Evolutionary conservation across 208 protist species (phyloP).

Genomic region (Herpetomonas muscarum): DNA sequence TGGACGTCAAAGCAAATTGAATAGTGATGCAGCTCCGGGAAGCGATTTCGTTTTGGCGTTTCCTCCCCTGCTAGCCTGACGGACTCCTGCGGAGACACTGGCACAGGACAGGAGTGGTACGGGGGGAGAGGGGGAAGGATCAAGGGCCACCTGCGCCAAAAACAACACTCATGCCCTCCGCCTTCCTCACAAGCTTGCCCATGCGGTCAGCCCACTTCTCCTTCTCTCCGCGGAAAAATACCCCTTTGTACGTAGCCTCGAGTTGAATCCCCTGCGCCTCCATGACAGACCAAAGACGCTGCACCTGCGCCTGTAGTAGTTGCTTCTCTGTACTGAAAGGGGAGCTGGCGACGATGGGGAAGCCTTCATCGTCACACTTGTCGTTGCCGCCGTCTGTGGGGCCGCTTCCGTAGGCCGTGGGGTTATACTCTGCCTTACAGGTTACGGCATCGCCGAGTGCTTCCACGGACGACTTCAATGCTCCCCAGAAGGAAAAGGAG

Average conservation of each 20-base stretch:
- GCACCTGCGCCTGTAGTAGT: slow-evolving; percentile 37
- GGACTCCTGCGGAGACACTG: too few relatives aligned
- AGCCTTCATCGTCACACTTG: slow-evolving; percentile 26
- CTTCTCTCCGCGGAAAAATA: slow-evolving; percentile 64
- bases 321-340: slow-evolving; percentile 53
- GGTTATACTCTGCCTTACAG: slow-evolving; percentile 57
- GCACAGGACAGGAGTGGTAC: too few relatives aligned
- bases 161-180: slow-evolving; percentile 61
- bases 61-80: too few relatives aligned
- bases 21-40: neutral
- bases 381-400: neutral
- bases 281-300: slow-evolving; percentile 44
- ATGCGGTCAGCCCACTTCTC: slow-evolving; percentile 37
- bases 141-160: slow-evolving; percentile 38
- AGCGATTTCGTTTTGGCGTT: too few relatives aligned
- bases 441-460: slow-evolving; percentile 34
- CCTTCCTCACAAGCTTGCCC: slow-evolving; percentile 41
- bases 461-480: slow-evolving; percentile 23
- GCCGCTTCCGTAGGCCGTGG: slow-evolving; percentile 20
- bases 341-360: slow-evolving; percentile 41
- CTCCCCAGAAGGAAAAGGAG: slow-evolving; percentile 1
- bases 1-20: too few relatives aligned
- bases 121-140: neutral
- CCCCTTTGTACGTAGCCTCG: slow-evolving; percentile 50
- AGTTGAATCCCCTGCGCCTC: slow-evolving; percentile 60